Percentiles rank a stretch among this genome's conserved stretches.
These are phyloP conservation scores for Talaromyces sp. DNA, from an alignment of 2,329 filamentous ascomycete genomes.

Conservation along the genomic window DNA sequence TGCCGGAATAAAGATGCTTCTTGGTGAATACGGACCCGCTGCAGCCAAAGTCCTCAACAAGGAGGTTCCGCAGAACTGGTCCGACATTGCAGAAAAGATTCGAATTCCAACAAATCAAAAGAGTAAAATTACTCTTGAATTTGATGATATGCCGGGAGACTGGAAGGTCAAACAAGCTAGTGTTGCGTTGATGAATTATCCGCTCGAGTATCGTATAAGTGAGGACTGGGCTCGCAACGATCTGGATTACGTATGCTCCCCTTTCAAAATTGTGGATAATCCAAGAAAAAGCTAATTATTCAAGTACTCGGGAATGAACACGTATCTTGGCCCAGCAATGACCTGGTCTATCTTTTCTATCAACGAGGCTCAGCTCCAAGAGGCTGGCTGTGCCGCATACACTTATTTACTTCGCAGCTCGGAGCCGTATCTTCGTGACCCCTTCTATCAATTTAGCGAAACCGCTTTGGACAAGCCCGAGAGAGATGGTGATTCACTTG, in stretches of 20 bases:
- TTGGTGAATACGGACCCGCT: slow-evolving; percentile 31
- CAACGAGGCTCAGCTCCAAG: slow-evolving; percentile 54
- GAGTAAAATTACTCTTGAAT: slow-evolving; percentile 54
- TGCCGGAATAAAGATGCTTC: slow-evolving; percentile 46
- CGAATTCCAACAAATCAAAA: slow-evolving; percentile 27
- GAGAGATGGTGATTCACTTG: slow-evolving; percentile 51
- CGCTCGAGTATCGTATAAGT: slow-evolving; percentile 38
- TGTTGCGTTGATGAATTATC: slow-evolving; percentile 57
- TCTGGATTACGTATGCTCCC: slow-evolving; percentile 46
- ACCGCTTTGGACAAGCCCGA: slow-evolving; percentile 31
- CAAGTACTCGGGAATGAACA: slow-evolving; percentile 58
- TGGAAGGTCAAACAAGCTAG: slow-evolving; percentile 61
- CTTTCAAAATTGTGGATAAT: neutral
- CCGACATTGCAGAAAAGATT: slow-evolving; percentile 10
- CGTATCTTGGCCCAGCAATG: slow-evolving; percentile 59
- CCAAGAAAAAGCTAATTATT: neutral
- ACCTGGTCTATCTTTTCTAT: slow-evolving; percentile 60
- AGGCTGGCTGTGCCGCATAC: slow-evolving; percentile 56
- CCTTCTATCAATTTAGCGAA: slow-evolving; percentile 58
- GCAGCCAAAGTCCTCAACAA: slow-evolving; percentile 34
- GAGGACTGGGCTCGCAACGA: slow-evolving; percentile 34
- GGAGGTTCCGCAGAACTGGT: slow-evolving; percentile 8
- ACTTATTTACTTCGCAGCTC: slow-evolving; percentile 57
- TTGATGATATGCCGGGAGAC: slow-evolving; percentile 54
- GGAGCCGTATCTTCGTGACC: slow-evolving; percentile 55